Conservation (phyloP, 257 asterid species). For the Gentiana macrophylla region DNA sequence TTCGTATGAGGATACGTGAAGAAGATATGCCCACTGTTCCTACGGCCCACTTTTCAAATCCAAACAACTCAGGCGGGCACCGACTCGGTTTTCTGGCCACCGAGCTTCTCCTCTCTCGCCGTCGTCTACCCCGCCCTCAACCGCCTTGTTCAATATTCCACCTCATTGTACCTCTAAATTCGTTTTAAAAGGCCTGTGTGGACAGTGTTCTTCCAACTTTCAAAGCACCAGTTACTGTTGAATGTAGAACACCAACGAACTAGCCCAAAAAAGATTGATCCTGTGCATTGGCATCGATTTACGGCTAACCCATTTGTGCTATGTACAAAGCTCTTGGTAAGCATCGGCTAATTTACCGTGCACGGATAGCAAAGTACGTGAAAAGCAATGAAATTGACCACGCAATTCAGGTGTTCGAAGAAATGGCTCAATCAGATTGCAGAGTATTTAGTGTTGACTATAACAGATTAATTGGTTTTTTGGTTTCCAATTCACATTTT, state of each 20-base stretch:
- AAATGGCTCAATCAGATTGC: constrained; percentile 76
- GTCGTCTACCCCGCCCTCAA: constrained; percentile 6
- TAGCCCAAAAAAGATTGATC: constrained; percentile 9
- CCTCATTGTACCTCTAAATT: neutral
- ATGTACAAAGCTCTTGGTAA: constrained; percentile 76
- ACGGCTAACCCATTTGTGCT: constrained; percentile 29
- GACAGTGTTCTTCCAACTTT: neutral
- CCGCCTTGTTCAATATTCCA: constrained; percentile 1
- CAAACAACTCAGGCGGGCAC: neutral
- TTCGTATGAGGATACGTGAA: neutral
- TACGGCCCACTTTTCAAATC: neutral
- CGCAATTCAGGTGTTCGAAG: constrained; percentile 84
- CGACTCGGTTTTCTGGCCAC: constrained; percentile 12
- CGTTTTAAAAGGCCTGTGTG: neutral
- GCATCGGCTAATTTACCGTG: constrained; percentile 73
- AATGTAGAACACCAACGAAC: neutral
- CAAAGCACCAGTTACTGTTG: neutral
- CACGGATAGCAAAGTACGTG: constrained; percentile 52
- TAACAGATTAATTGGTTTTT: constrained; percentile 80
- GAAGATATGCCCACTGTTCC: neutral
- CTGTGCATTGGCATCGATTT: constrained; percentile 57
- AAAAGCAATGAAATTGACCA: constrained; percentile 54
- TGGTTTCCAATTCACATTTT: constrained; percentile 49
- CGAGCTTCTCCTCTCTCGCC: neutral
- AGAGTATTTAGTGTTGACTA: constrained; percentile 76